Evolutionary conservation across 2,329 filamentous ascomycete species (phyloP).

Genomic region (Monascus ruber): DNA sequence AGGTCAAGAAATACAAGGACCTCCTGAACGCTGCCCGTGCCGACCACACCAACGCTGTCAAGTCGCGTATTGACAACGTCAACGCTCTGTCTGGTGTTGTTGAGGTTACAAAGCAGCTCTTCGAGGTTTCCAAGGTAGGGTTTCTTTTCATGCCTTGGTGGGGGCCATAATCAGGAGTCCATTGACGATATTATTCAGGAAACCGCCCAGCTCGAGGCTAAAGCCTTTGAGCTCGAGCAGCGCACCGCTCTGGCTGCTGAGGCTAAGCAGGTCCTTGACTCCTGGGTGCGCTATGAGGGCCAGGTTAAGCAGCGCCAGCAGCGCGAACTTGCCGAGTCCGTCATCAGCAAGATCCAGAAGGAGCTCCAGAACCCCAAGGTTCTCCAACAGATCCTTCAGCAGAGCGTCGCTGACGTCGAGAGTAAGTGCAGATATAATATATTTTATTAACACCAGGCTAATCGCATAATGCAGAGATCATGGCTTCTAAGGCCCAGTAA

Average conservation of each 20-base stretch:
- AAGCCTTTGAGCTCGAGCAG: constrained; percentile 97
- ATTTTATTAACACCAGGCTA: not conserved
- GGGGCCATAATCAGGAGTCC: too few species aligned
- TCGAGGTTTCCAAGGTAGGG: constrained; percentile 91
- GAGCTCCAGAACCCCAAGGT: constrained; percentile 97
- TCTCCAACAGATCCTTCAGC: constrained; percentile 93
- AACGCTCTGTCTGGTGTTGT: constrained; percentile 90
- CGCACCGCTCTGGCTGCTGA: constrained; percentile 82
- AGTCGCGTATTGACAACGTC: constrained; percentile 86
- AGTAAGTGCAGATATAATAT: constrained; percentile 46
- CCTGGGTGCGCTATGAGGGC: constrained; percentile 95
- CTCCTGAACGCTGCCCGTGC: constrained; percentile 89
- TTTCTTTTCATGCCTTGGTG: not conserved
- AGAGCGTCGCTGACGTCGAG: constrained; percentile 93
- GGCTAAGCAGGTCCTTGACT: constrained; percentile 92
- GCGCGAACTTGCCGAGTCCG: constrained; percentile 79
- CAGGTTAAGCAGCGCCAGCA: constrained; percentile 99
- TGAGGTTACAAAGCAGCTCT: constrained; percentile 92
- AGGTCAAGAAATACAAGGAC: constrained; percentile 84
- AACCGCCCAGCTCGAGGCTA: constrained; percentile 88
- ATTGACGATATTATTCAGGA: constrained; percentile 47
- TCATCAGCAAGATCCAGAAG: constrained; percentile 98
- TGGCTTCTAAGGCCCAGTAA: constrained; percentile 30
- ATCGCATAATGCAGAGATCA: constrained; percentile 22
- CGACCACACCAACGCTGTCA: constrained; percentile 92